Evolutionary conservation across 2,329 filamentous ascomycete genomes (phyloP).

Genomic region (Pyricularia pennisetigena): DNA sequence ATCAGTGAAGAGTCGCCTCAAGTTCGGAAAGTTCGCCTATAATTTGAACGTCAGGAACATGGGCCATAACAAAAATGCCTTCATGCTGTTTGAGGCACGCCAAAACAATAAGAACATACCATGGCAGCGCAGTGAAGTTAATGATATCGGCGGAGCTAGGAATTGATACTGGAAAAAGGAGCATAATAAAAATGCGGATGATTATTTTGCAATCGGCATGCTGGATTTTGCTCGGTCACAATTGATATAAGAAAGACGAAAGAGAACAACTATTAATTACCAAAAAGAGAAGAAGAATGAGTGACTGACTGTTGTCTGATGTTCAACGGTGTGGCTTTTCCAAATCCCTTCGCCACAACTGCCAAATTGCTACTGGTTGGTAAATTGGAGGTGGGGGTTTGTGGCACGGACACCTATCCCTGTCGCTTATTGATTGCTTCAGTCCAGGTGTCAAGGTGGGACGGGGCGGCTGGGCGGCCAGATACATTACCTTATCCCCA

Average conservation of each 20-base stretch:
- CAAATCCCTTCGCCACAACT: neutral
- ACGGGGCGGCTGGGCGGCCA: neutral
- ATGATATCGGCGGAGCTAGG: neutral
- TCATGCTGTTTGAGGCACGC: neutral
- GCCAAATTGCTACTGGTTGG: neutral
- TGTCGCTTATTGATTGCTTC: neutral
- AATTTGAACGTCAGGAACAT: neutral
- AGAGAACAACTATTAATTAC: too few species aligned
- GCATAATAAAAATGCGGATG: neutral
- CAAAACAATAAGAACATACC: neutral
- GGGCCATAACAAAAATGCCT: neutral
- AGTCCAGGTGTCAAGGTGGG: neutral
- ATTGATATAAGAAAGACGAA: too few species aligned
- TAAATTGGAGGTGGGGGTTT: neutral
- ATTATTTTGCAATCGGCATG: neutral
- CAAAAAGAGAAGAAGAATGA: neutral
- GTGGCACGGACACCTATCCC: neutral
- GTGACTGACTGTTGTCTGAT: neutral
- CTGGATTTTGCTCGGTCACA: too few species aligned
- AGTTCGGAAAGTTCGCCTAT: slow-evolving; percentile 76
- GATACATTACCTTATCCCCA: neutral
- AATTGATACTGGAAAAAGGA: neutral
- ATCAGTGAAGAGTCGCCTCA: slow-evolving; percentile 94
- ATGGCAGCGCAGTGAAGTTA: neutral
- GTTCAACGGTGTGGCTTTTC: neutral